A percentile compares a stretch with the other conserved stretches of the same genome.
Conservation (phyloP, 148 eudicot genomes). For the Vaccinium vitisidaea region DNA sequence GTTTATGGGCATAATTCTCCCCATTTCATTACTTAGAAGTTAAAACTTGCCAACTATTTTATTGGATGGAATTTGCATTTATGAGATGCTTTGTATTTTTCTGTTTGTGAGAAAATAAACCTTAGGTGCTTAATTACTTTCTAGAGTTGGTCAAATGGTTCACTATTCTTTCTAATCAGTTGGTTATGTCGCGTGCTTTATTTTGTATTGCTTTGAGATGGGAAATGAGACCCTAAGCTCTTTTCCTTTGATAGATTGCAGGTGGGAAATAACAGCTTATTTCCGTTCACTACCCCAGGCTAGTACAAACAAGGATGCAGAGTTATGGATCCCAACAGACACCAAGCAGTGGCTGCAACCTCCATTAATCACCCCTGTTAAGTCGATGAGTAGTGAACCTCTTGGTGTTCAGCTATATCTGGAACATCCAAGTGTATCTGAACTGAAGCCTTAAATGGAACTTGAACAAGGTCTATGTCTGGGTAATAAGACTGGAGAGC, state of each 20-base stretch:
- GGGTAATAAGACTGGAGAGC: background rate
- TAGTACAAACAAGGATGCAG: conserved; percentile 48
- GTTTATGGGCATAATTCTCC: background rate
- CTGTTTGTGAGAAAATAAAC: background rate
- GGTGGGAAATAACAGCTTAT: conserved; percentile 85
- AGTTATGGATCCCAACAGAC: conserved; percentile 75
- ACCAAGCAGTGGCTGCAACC: conserved; percentile 78
- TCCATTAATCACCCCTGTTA: conserved; percentile 73
- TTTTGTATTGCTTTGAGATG: background rate
- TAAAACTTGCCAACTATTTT: background rate
- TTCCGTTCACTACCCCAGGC: conserved; percentile 59
- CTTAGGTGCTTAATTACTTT: background rate
- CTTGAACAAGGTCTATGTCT: conserved; percentile 2
- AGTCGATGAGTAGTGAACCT: conserved; percentile 85
- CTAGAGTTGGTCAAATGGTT: background rate
- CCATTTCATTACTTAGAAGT: background rate
- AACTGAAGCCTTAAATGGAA: conserved; percentile 29
- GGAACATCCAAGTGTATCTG: conserved; percentile 71
- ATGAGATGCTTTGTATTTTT: background rate
- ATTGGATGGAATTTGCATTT: background rate
- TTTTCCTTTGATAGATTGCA: conserved; percentile 53
- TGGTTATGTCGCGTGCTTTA: background rate
- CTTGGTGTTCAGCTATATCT: conserved; percentile 75
- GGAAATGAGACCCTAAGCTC: background rate
- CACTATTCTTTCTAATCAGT: background rate